Percentiles rank a stretch among this genome's conserved stretches.
phyloP scores from a whole-genome alignment of 768 basidiomycete genomes.

The Rhodotorula sphaerocarpa region DNA sequence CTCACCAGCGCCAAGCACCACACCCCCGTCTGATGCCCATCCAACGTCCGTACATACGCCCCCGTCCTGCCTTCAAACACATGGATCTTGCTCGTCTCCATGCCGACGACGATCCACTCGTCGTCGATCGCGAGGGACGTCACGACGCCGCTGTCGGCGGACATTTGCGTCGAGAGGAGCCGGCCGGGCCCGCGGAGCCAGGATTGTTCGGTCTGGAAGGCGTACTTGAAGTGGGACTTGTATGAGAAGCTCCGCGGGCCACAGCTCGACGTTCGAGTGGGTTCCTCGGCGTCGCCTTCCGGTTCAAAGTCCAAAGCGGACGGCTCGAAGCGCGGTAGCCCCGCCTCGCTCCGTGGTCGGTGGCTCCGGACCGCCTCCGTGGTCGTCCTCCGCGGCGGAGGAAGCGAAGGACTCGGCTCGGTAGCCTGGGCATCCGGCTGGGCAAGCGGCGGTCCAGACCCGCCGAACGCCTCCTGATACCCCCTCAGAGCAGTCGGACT shows the following conservation, averaged over 20 bases:
- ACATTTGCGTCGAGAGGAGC: constrained; percentile 57
- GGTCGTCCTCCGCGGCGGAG: too few relatives aligned
- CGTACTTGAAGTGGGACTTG: constrained; percentile 61
- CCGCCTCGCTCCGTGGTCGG: too few relatives aligned
- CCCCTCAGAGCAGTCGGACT: background rate
- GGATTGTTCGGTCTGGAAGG: constrained; percentile 67
- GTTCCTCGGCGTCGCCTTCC: too few relatives aligned
- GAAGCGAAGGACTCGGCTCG: too few relatives aligned
- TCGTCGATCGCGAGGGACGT: constrained; percentile 77
- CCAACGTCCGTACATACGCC: constrained; percentile 63
- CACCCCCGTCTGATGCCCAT: constrained; percentile 80
- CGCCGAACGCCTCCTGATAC: too few relatives aligned
- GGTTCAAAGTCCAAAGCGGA: too few relatives aligned
- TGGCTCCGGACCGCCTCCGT: too few relatives aligned
- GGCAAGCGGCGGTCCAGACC: too few relatives aligned
- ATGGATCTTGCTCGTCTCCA: constrained; percentile 75
- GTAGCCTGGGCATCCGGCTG: too few relatives aligned
- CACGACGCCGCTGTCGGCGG: constrained; percentile 59
- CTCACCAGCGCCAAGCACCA: constrained; percentile 80
- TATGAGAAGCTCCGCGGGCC: constrained; percentile 50
- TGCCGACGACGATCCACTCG: constrained; percentile 77
- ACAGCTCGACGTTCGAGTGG: background rate
- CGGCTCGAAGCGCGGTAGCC: too few relatives aligned
- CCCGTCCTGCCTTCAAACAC: constrained; percentile 75
- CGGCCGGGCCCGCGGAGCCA: constrained; percentile 66